Evolutionary conservation across 1,284 basidiomycete species (phyloP).

Genomic region (Melampsora abietis-canadensis): DNA sequence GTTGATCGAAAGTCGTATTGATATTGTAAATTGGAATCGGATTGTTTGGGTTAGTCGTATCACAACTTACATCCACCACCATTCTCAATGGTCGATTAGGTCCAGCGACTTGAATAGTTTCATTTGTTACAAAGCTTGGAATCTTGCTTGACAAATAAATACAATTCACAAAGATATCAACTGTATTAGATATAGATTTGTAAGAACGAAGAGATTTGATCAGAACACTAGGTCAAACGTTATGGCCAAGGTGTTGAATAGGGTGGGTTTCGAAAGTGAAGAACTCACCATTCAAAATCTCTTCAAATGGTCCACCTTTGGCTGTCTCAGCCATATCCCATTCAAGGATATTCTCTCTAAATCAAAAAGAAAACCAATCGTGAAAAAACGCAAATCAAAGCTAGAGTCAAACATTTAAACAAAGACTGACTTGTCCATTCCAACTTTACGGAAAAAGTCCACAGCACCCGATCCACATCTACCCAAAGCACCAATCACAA

Average conservation of each 20-base stretch:
- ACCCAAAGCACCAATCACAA: slow-evolving; percentile 94
- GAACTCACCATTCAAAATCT: slow-evolving; percentile 69
- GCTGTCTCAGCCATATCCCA: slow-evolving; percentile 98
- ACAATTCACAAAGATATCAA: slow-evolving; percentile 99
- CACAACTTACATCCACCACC: slow-evolving; percentile 97
- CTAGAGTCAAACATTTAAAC: not conserved
- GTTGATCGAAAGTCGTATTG: slow-evolving; percentile 92
- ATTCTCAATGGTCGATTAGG: slow-evolving; percentile 68
- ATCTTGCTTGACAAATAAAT: slow-evolving; percentile 91
- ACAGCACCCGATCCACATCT: slow-evolving; percentile 95
- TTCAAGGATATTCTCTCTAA: slow-evolving; percentile 86
- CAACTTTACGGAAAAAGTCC: slow-evolving; percentile 89
- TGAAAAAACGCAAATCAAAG: not conserved
- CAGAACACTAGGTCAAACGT: not conserved
- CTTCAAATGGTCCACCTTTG: slow-evolving; percentile 92
- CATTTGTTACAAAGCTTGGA: slow-evolving; percentile 74
- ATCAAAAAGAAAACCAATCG: not conserved
- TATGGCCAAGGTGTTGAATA: not conserved
- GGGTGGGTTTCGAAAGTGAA: not conserved
- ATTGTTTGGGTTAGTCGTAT: slow-evolving; percentile 98
- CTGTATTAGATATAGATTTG: slow-evolving; percentile 51
- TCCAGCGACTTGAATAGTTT: slow-evolving; percentile 72
- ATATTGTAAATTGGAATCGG: slow-evolving; percentile 92
- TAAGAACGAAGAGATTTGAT: not conserved
- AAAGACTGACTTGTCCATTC: slow-evolving; percentile 59